phyloP scores from a whole-genome alignment of 495 filamentous ascomycete genomes.

The Penicillium egyptiacum region DNA sequence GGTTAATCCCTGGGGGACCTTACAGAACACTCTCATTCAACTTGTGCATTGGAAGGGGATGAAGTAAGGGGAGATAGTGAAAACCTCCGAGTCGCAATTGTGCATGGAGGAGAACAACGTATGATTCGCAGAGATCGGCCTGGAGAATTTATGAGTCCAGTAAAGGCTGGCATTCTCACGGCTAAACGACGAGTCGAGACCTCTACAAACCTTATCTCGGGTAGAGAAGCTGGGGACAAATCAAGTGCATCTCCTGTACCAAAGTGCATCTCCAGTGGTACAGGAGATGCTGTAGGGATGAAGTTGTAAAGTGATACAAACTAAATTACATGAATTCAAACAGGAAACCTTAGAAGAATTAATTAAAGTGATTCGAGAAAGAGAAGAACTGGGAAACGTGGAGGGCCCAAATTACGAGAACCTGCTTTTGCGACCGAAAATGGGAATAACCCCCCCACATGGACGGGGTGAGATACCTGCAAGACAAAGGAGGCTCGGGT shows the following conservation, averaged over 20 bases:
- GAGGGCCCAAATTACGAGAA: slow-evolving; percentile 19
- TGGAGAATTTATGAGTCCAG: neutral
- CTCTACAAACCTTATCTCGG: slow-evolving; percentile 31
- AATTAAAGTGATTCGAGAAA: slow-evolving; percentile 15
- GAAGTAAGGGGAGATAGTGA: slow-evolving; percentile 24
- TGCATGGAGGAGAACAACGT: neutral
- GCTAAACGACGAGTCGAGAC: slow-evolving; percentile 16
- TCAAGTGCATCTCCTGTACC: slow-evolving; percentile 20
- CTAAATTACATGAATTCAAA: neutral
- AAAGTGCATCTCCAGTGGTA: no score
- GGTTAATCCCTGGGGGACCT: slow-evolving; percentile 18
- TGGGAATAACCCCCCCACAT: slow-evolving; percentile 28
- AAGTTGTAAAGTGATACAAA: slow-evolving; percentile 1
- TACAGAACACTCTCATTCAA: slow-evolving; percentile 7
- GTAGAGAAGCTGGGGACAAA: slow-evolving; percentile 21
- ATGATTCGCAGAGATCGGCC: neutral
- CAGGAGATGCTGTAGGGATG: slow-evolving; percentile 10
- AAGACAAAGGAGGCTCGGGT: slow-evolving; percentile 30
- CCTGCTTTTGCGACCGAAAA: slow-evolving; percentile 29
- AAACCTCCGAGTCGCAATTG: slow-evolving; percentile 20
- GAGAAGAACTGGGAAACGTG: slow-evolving; percentile 20
- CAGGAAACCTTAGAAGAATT: neutral
- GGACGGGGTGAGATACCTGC: slow-evolving; percentile 24
- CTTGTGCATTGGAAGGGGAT: slow-evolving; percentile 13
- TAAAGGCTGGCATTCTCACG: slow-evolving; percentile 1